phyloP scores from a whole-genome alignment of 1,139 yeast species.

The Zygosaccharomyces pseudobailii region DNA sequence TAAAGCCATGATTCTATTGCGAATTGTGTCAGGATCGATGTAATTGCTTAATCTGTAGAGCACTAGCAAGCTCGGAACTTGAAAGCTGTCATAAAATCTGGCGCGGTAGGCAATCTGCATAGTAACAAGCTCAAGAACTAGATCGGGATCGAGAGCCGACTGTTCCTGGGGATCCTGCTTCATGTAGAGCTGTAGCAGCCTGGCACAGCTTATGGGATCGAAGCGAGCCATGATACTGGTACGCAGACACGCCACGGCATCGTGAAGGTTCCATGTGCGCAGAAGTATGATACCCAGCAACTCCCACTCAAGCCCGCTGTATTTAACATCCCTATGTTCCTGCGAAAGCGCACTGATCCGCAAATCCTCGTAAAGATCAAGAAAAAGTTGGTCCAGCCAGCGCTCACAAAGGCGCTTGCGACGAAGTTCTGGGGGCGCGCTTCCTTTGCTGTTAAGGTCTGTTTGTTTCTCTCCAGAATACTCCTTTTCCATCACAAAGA shows the following conservation, averaged over 20 bases:
- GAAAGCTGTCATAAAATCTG: slow-evolving; percentile 38
- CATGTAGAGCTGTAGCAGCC: slow-evolving; percentile 35
- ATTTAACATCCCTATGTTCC: slow-evolving; percentile 66
- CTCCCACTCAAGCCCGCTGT: slow-evolving; percentile 91
- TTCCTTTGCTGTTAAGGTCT: slow-evolving; percentile 2
- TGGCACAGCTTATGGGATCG: slow-evolving; percentile 47
- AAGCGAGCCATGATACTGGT: slow-evolving; percentile 74
- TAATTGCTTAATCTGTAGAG: slow-evolving; percentile 29
- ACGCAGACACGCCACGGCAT: slow-evolving; percentile 74
- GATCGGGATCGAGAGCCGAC: slow-evolving; percentile 28
- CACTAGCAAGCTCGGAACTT: slow-evolving; percentile 31
- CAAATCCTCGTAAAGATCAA: slow-evolving; percentile 83
- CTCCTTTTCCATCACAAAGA: slow-evolving; percentile 95
- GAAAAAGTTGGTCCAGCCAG: slow-evolving; percentile 87
- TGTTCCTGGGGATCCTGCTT: slow-evolving; percentile 19
- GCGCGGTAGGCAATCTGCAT: slow-evolving; percentile 36
- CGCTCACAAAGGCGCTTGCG: slow-evolving; percentile 86
- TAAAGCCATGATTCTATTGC: slow-evolving; percentile 32
- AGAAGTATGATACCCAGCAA: slow-evolving; percentile 76
- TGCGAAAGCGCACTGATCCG: slow-evolving; percentile 73
- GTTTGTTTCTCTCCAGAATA: slow-evolving; percentile 35
- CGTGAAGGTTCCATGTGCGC: slow-evolving; percentile 72
- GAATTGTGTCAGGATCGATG: slow-evolving; percentile 34
- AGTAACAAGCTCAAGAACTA: slow-evolving; percentile 31
- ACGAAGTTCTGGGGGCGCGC: slow-evolving; percentile 37